Evolutionary conservation across 1,284 basidiomycete species (phyloP).

Genomic region (Mycosarcoma mackinlayi): DNA sequence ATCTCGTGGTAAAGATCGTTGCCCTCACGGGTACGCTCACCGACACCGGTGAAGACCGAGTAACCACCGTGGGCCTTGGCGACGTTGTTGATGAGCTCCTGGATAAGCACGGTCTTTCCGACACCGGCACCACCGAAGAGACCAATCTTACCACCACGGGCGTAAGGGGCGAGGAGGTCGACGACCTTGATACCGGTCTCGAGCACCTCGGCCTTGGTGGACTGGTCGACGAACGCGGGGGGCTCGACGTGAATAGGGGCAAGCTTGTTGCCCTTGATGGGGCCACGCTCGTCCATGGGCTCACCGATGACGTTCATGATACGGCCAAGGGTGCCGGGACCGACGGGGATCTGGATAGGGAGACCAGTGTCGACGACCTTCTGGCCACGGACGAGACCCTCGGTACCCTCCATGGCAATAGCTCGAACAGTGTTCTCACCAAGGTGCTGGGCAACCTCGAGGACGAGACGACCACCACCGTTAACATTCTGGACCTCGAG

Average conservation of each 20-base stretch:
- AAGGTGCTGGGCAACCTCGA: constrained; percentile 82
- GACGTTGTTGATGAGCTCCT: constrained; percentile 99
- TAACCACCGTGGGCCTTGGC: constrained; percentile 99
- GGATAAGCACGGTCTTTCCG: constrained; percentile 98
- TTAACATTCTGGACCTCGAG: constrained; percentile 93
- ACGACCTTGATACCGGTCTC: constrained; percentile 99
- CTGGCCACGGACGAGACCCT: constrained; percentile 98
- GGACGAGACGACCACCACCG: constrained; percentile 74
- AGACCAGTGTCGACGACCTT: constrained; percentile 95
- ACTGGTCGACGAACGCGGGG: constrained; percentile 96
- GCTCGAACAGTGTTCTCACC: constrained; percentile 93
- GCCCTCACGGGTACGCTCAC: constrained; percentile 99
- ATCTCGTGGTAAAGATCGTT: constrained; percentile 99
- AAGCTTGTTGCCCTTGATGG: constrained; percentile 86
- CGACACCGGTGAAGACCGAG: constrained; percentile 99
- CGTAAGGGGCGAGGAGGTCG: constrained; percentile 97
- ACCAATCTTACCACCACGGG: constrained; percentile 99
- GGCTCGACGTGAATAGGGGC: constrained; percentile 95
- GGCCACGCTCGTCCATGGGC: constrained; percentile 98
- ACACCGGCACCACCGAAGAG: constrained; percentile 99
- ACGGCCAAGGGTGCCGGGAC: constrained; percentile 89
- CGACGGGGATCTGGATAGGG: constrained; percentile 96
- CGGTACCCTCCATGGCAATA: constrained; percentile 84
- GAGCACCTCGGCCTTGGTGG: constrained; percentile 95
- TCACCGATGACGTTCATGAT: constrained; percentile 99